Conservation (phyloP, 768 basidiomycete species). For the Mycena galopus region DNA sequence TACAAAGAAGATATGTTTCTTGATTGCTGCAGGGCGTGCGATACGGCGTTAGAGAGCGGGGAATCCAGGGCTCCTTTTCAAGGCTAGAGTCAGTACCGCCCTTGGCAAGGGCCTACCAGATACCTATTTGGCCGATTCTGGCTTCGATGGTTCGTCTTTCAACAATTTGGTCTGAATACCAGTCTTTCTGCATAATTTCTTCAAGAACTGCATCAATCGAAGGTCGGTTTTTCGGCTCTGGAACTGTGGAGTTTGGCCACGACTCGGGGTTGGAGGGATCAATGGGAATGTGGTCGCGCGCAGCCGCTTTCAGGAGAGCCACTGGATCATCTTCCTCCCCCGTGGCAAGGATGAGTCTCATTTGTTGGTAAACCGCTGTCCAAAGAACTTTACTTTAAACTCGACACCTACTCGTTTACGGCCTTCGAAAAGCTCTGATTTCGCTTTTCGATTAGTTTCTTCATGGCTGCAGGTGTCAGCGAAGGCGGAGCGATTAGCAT, state of each 20-base stretch:
- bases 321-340: constrained; percentile 71
- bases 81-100: background rate
- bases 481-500: constrained; percentile 49
- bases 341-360: constrained; percentile 71
- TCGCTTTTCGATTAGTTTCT: constrained; percentile 78
- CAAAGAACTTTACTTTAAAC: background rate
- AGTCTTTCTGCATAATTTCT: constrained; percentile 68
- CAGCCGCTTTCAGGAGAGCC: constrained; percentile 73
- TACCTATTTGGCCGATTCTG: constrained; percentile 67
- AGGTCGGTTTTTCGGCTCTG: constrained; percentile 64
- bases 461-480: constrained; percentile 68
- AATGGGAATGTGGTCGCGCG: constrained; percentile 78
- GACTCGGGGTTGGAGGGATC: constrained; percentile 56
- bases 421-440: constrained; percentile 75
- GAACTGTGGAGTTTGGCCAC: constrained; percentile 44
- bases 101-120: constrained; percentile 13
- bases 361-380: background rate
- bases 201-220: constrained; percentile 69
- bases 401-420: constrained; percentile 73
- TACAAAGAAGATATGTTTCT: constrained; percentile 78
- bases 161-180: constrained; percentile 81
- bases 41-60: constrained; percentile 70
- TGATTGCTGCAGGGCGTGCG: constrained; percentile 65
- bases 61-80: constrained; percentile 53
- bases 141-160: constrained; percentile 66